Conservation (phyloP, 106 monocot species). For the Platanthera zijinensis region DNA sequence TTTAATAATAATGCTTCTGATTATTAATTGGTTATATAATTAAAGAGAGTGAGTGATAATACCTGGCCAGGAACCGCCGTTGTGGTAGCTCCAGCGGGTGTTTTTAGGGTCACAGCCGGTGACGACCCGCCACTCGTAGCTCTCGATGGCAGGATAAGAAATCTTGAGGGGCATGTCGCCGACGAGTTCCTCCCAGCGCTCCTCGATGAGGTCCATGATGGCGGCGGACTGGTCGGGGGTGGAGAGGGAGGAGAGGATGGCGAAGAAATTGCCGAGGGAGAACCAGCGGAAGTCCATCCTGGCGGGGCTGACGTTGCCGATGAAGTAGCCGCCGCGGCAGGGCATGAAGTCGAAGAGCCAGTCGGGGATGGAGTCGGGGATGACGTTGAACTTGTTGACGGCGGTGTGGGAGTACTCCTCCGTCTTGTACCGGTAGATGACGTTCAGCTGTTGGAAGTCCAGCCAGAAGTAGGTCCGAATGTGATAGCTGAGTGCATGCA, state of each 20-base stretch:
- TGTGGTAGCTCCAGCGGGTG: constrained; percentile 39
- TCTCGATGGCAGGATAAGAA: constrained; percentile 49
- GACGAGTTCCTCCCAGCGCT: constrained; percentile 61
- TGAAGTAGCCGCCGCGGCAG: constrained; percentile 19
- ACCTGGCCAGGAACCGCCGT: constrained; percentile 68
- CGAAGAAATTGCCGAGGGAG: constrained; percentile 44
- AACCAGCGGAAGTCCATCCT: constrained; percentile 27
- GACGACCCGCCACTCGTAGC: constrained; percentile 56
- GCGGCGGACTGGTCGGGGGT: constrained; percentile 55
- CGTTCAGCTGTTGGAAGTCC: constrained; percentile 21
- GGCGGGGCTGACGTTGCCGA: constrained; percentile 25
- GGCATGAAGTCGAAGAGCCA: constrained; percentile 28
- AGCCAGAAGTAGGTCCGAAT: constrained; percentile 22
- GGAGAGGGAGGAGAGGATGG: constrained; percentile 52
- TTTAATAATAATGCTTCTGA: too few species aligned
- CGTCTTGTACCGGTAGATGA: constrained; percentile 20
- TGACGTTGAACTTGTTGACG: constrained; percentile 24
- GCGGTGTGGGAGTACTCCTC: constrained; percentile 26
- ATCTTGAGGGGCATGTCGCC: constrained; percentile 63
- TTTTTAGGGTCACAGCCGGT: constrained; percentile 25
- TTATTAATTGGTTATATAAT: too few species aligned
- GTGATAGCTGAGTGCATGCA: constrained; percentile 20
- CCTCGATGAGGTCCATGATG: constrained; percentile 67
- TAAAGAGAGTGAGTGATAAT: too few species aligned
- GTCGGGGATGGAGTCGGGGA: constrained; percentile 24